These are phyloP conservation scores for Cnidoscolus chayamansa DNA, from an alignment of 441 rosid species.

Conservation along the genomic window DNA sequence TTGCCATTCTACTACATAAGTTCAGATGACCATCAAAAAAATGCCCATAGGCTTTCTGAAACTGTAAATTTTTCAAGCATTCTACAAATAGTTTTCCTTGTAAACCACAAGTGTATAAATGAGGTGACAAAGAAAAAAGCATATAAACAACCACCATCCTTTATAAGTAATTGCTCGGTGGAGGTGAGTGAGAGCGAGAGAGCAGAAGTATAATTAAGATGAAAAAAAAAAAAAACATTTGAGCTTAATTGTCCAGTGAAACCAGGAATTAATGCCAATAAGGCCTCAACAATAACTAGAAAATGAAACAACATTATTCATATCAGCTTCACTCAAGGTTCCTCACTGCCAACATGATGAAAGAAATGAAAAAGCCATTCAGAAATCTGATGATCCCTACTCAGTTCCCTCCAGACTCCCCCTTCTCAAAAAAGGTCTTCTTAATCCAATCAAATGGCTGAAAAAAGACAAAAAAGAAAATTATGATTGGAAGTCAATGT, in stretches of 20 bases:
- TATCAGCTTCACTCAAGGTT: slow-evolving; percentile 14
- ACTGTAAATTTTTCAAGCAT: neutral
- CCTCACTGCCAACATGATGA: slow-evolving; percentile 26
- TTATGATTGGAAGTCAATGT: neutral
- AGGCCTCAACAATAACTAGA: slow-evolving; percentile 23
- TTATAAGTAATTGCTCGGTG: neutral
- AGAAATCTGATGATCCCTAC: slow-evolving; percentile 10
- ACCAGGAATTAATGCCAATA: slow-evolving; percentile 18
- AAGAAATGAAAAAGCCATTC: slow-evolving; percentile 19
- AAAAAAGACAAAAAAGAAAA: slow-evolving; percentile 4
- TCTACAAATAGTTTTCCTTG: too few species aligned
- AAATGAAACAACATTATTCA: slow-evolving; percentile 36
- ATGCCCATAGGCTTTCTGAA: neutral
- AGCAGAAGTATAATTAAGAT: neutral
- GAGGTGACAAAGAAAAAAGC: neutral
- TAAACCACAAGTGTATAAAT: too few species aligned
- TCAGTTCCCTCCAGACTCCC: slow-evolving; percentile 41
- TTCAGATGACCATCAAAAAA: neutral
- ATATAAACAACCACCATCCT: neutral
- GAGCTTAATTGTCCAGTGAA: neutral
- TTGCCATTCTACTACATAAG: neutral
- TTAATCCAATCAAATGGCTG: slow-evolving; percentile 91
- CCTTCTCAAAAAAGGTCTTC: slow-evolving; percentile 79
- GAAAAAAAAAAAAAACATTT: neutral
- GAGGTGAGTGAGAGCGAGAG: neutral